A percentile compares a stretch with the other conserved stretches of the same genome.
Evolutionary conservation across 768 basidiomycete genomes (phyloP).

Genomic region (Hemileccinum impolitum): DNA sequence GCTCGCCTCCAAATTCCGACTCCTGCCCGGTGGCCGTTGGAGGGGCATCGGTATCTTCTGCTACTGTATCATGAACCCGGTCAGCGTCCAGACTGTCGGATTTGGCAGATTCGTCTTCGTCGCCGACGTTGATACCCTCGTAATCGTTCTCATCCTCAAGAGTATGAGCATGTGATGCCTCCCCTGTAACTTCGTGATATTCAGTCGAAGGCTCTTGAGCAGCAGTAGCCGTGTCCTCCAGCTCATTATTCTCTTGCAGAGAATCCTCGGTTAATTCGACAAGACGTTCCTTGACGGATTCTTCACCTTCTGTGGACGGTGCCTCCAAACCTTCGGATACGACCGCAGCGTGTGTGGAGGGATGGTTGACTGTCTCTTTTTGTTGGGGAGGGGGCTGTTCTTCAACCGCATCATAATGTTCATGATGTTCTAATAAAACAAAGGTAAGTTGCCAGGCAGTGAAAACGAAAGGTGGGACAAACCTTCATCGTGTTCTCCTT

Average conservation of each 20-base stretch:
- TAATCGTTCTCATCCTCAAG: slow-evolving; percentile 24
- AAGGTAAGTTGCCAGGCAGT: slow-evolving; percentile 1
- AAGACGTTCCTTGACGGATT: slow-evolving; percentile 2
- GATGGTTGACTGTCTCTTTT: not conserved
- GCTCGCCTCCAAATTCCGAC: slow-evolving; percentile 28
- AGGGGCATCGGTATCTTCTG: slow-evolving; percentile 23
- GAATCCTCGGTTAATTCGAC: slow-evolving; percentile 4
- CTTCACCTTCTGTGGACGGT: slow-evolving; percentile 1
- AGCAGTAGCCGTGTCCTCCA: not conserved
- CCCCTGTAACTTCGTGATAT: slow-evolving; percentile 16
- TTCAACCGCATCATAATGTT: slow-evolving; percentile 11
- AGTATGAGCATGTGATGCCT: slow-evolving; percentile 8
- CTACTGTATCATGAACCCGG: slow-evolving; percentile 21
- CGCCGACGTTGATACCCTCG: slow-evolving; percentile 13
- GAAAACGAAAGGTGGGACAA: not conserved
- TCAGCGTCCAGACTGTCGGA: slow-evolving; percentile 28
- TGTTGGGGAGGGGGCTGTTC: slow-evolving; percentile 1
- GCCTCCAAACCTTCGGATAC: slow-evolving; percentile 3
- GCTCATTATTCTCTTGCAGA: slow-evolving; percentile 8
- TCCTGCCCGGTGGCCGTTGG: slow-evolving; percentile 6
- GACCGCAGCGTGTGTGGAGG: not conserved
- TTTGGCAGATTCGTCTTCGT: slow-evolving; percentile 16
- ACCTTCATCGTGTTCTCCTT: slow-evolving; percentile 23
- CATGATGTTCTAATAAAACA: slow-evolving; percentile 10
- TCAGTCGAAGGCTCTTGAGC: slow-evolving; percentile 13